Evolutionary conservation across 139 green algal species (phyloP).

Genomic region (Zygnema circumcarinatum): DNA sequence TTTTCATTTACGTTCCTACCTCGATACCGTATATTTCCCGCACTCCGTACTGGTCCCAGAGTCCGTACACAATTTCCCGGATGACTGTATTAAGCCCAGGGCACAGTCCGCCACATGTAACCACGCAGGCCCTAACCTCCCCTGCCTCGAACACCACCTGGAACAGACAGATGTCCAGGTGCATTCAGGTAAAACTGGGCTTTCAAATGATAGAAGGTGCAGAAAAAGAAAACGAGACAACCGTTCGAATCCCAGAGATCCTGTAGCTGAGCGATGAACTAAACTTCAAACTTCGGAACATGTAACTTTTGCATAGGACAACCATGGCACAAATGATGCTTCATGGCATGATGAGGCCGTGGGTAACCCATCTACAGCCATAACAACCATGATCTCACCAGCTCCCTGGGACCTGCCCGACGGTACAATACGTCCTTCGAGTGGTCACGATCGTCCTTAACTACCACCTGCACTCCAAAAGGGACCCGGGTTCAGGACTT

Average conservation of each 20-base stretch:
- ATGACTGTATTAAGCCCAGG: conserved; percentile 98
- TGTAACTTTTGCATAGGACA: too few species aligned
- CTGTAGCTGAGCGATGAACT: too few species aligned
- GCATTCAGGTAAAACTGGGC: too few species aligned
- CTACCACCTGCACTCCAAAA: not conserved
- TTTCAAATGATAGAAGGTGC: too few species aligned
- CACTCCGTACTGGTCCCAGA: conserved; percentile 64
- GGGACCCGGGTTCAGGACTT: not conserved
- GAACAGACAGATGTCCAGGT: too few species aligned
- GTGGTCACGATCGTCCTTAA: not conserved
- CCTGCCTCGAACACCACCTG: conserved; percentile 76
- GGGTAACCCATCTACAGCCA: too few species aligned
- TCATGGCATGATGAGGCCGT: too few species aligned
- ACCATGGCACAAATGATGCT: too few species aligned
- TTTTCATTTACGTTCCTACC: conserved; percentile 39
- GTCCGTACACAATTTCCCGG: conserved; percentile 66
- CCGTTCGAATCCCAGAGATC: too few species aligned
- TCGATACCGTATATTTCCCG: conserved; percentile 80
- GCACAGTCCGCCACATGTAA: conserved; percentile 97
- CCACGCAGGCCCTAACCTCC: conserved; percentile 83
- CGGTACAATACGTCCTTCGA: not conserved
- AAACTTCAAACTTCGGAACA: too few species aligned
- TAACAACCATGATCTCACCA: too few species aligned
- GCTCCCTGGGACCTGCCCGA: conserved; percentile 20
- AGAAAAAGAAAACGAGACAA: too few species aligned